phyloP scores from a whole-genome alignment of 192 early-diverging fungal species.

The Backusella luteola region DNA sequence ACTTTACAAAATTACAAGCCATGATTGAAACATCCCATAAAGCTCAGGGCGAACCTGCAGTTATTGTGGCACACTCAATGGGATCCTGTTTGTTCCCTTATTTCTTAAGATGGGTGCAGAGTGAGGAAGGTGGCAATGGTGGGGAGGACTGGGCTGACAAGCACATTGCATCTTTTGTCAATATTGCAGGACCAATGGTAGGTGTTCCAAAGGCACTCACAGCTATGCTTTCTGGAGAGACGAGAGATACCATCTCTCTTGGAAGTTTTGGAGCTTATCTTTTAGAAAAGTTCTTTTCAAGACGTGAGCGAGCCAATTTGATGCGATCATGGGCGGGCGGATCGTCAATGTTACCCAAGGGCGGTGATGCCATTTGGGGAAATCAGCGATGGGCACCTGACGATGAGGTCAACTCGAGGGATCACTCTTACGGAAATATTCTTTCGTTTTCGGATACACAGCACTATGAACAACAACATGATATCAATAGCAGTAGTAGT shows the following conservation, averaged over 20 bases:
- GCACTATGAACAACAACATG: background rate
- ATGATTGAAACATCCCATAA: constrained; percentile 62
- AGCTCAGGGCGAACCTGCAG: constrained; percentile 53
- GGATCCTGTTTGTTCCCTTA: constrained; percentile 70
- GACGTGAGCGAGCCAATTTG: constrained; percentile 67
- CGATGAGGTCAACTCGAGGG: constrained; percentile 46
- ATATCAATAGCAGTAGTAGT: background rate
- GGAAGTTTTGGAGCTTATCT: constrained; percentile 70
- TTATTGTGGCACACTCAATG: constrained; percentile 64
- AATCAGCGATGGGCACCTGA: constrained; percentile 67
- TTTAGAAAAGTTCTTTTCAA: constrained; percentile 81
- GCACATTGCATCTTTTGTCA: constrained; percentile 77
- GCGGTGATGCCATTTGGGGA: constrained; percentile 84
- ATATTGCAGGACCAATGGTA: constrained; percentile 82
- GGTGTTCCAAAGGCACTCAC: constrained; percentile 83
- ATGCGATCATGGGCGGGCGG: constrained; percentile 84
- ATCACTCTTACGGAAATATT: constrained; percentile 53
- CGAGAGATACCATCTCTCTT: constrained; percentile 79
- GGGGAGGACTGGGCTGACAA: constrained; percentile 72
- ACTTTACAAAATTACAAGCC: constrained; percentile 75
- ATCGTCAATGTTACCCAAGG: constrained; percentile 77
- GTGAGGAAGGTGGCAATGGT: constrained; percentile 60
- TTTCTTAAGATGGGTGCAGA: constrained; percentile 87
- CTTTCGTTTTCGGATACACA: constrained; percentile 45
- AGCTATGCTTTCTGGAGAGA: constrained; percentile 76